phyloP scores from a whole-genome alignment of 768 basidiomycete species.

The Omphalotus guepiniiformis region DNA sequence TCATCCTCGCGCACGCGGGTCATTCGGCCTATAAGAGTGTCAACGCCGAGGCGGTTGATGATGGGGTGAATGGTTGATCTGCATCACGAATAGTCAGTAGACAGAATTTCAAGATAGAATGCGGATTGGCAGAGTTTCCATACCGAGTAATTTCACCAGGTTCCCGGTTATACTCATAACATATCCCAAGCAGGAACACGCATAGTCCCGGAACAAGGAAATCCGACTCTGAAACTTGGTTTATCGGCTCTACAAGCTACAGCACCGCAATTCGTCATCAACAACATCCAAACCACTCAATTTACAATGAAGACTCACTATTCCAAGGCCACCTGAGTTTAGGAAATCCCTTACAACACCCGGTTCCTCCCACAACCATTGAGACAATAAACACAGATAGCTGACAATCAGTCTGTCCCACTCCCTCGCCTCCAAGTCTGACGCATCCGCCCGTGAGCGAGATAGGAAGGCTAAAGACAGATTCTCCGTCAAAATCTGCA shows the following conservation, averaged over 20 bases:
- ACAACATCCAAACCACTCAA: constrained; percentile 1
- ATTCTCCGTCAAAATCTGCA: constrained; percentile 88
- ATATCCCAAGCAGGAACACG: constrained; percentile 86
- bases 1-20: constrained; percentile 87
- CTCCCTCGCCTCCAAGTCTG: constrained; percentile 71
- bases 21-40: constrained; percentile 85
- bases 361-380: constrained; percentile 98
- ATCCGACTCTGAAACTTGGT: constrained; percentile 84
- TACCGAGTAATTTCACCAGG: constrained; percentile 95
- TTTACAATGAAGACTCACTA: constrained; percentile 51
- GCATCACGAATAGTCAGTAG: not conserved
- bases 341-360: constrained; percentile 84
- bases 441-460: constrained; percentile 60
- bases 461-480: constrained; percentile 83
- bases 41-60: constrained; percentile 83
- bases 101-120: not conserved
- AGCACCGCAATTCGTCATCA: not conserved
- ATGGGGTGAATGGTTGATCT: constrained; percentile 89
- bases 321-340: constrained; percentile 83
- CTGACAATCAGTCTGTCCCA: constrained; percentile 89
- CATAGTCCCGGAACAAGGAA: constrained; percentile 85
- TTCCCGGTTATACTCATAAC: constrained; percentile 95
- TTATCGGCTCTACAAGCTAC: constrained; percentile 92
- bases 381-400: constrained; percentile 76
- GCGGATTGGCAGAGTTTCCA: constrained; percentile 21